Evolutionary conservation across 805 yeast genomes (phyloP).

Genomic region (Naumovozyma baii): DNA sequence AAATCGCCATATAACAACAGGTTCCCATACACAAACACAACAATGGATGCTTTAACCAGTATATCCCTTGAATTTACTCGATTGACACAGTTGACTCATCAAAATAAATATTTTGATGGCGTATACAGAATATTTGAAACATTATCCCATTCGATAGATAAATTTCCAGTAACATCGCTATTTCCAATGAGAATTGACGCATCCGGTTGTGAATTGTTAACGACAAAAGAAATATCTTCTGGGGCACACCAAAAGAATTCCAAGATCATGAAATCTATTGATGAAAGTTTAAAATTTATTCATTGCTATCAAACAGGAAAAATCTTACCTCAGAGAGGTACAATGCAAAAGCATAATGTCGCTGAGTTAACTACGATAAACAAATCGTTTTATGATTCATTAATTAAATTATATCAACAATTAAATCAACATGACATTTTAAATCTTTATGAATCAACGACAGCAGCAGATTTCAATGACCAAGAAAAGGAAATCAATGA

Average conservation of each 20-base stretch:
- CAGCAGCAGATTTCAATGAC: neutral
- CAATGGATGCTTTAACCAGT: conserved; percentile 41
- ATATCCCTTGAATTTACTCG: conserved; percentile 44
- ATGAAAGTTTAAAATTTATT: conserved; percentile 21
- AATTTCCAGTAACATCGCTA: conserved; percentile 34
- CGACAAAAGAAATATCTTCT: conserved; percentile 21
- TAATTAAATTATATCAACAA: conserved; percentile 40
- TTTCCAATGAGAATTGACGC: conserved; percentile 39
- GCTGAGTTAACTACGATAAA: neutral
- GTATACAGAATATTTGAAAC: conserved; percentile 36
- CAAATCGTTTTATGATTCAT: conserved; percentile 37
- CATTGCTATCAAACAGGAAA: conserved; percentile 28
- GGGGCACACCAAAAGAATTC: conserved; percentile 30
- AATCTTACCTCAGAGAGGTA: conserved; percentile 4
- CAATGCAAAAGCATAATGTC: neutral
- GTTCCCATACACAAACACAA: conserved; percentile 30
- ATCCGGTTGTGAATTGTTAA: conserved; percentile 39
- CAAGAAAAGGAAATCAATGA: neutral
- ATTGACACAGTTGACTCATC: conserved; percentile 41
- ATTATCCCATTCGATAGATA: conserved; percentile 29
- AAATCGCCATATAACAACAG: conserved; percentile 29
- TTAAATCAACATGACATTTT: conserved; percentile 32
- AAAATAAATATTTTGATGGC: conserved; percentile 41
- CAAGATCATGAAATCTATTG: conserved; percentile 32
- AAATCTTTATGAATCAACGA: conserved; percentile 6